Base-by-base conservation (phyloP, 352 stramenopile genomes). In the Phytophthora sp. region DNA sequence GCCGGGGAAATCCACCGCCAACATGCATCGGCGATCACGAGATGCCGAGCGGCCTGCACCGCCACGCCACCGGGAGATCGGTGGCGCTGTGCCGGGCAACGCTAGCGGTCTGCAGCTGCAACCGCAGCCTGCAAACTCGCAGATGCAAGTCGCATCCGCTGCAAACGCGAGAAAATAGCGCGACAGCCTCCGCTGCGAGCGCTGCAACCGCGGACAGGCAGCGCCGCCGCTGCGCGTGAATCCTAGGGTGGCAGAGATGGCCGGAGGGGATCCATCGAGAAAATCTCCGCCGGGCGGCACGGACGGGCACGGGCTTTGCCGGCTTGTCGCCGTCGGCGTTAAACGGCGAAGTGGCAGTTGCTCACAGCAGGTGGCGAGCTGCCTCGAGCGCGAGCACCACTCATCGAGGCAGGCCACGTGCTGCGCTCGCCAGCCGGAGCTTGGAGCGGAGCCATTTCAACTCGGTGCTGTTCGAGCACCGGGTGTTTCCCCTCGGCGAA, bases 211-310 rank as follows among this genome's bases (percentile, higher is more conserved):
- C 32, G 5, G 10, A 35, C 30, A n/a, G 30, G 4, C 30, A 35
- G 30, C 9, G 15, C 5, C 13, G 30, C 12, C 15, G 39, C 13
- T 23, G 56, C 5, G 23, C 28, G n/a, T 62, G 42, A 52, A 62
- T 67, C 58, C 50, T 51, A 38, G 15, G 35, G 27, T 64, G 62
- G 54, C 62, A 70, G 62, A 70, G 54, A 69, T 64, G 61, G 53
- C 38, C 44, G n/a, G 60, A 46, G 15, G 10, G 31, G 60, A 54
- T 69, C 5, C 60, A 54, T 69, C 53, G 37, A 57, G 21, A 56
- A 43, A 45, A 4, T 20, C 10, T 30, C 20, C 7, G 38, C 38
- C 10, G 38, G 9, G 38, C 38, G 20, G 18, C 38, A 17, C 11
- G 5, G 5, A 24, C 21, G 35, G 7, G 10, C 3, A 5, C 6